Conservation (phyloP, 331 rosid genomes). For the Saraca asoca region DNA sequence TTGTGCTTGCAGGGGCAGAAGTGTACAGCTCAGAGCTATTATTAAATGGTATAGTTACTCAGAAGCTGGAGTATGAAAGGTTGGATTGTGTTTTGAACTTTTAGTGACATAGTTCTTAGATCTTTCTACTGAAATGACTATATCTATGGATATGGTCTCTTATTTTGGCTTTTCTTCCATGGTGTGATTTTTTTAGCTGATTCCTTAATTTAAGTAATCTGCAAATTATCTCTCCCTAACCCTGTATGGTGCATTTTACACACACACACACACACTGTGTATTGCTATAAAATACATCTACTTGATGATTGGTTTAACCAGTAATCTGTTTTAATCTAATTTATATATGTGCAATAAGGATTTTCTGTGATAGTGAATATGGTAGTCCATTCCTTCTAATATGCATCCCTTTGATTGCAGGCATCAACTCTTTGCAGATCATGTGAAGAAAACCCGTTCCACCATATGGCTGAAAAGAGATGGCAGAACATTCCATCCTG, state of each 20-base stretch:
- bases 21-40: constrained; percentile 74
- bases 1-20: constrained; percentile 63
- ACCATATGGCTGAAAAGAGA: constrained; percentile 81
- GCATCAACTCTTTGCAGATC: constrained; percentile 69
- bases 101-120: no score
- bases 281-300: constrained; percentile 12
- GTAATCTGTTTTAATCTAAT: neutral
- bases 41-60: constrained; percentile 87
- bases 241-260: no score
- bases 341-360: neutral
- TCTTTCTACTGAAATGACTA: no score
- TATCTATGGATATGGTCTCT: no score
- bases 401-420: constrained; percentile 43
- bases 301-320: constrained; percentile 16
- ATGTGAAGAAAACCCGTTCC: constrained; percentile 83
- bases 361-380: neutral
- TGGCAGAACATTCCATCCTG: constrained; percentile 61
- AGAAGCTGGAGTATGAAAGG: constrained; percentile 91
- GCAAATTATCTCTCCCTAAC: no score
- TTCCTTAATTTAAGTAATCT: no score
- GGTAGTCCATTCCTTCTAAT: constrained; percentile 34
- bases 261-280: no score
- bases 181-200: no score
- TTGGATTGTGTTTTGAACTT: constrained; percentile 25
- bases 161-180: no score